Conservation (phyloP, 2,329 filamentous ascomycete species). For the Fusarium irregulare region DNA sequence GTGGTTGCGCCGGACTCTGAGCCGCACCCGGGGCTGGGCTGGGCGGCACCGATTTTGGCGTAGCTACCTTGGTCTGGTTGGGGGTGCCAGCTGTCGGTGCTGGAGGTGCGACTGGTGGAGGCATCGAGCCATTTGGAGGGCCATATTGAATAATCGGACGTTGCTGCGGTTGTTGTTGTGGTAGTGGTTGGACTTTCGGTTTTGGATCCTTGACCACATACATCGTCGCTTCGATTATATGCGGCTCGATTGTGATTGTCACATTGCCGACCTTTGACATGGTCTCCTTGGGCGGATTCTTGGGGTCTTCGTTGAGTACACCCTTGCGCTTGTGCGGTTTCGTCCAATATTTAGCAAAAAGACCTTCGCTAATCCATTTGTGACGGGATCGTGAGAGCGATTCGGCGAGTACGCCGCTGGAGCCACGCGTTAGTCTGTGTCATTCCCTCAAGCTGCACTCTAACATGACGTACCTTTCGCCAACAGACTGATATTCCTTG, state of each 20-base stretch:
- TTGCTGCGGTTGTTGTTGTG: conserved; percentile 42
- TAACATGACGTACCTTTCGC: conserved; percentile 69
- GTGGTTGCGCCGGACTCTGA: conserved; percentile 34
- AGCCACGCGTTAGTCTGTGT: conserved; percentile 39
- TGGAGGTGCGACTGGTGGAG: conserved; percentile 58
- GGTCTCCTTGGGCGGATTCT: conserved; percentile 75
- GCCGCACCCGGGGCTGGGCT: conserved; percentile 36
- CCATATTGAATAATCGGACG: conserved; percentile 74
- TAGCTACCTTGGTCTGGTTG: conserved; percentile 31
- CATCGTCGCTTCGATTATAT: conserved; percentile 81
- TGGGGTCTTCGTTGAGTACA: conserved; percentile 69
- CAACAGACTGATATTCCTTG: conserved; percentile 78
- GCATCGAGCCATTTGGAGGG: conserved; percentile 71
- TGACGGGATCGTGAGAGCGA: conserved; percentile 79
- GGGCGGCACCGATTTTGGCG: conserved; percentile 32
- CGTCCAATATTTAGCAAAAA: conserved; percentile 83
- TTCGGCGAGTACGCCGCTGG: conserved; percentile 78
- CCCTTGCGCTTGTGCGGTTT: conserved; percentile 77
- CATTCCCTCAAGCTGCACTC: not conserved
- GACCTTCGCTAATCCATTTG: conserved; percentile 76
- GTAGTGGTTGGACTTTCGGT: conserved; percentile 54
- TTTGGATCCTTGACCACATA: conserved; percentile 76
- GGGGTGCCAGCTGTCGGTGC: conserved; percentile 44
- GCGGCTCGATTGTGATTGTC: conserved; percentile 81
- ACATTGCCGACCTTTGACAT: conserved; percentile 80